Evolutionary conservation across 179 eudicot genomes (phyloP).

Genomic region (Camellia oleifera): DNA sequence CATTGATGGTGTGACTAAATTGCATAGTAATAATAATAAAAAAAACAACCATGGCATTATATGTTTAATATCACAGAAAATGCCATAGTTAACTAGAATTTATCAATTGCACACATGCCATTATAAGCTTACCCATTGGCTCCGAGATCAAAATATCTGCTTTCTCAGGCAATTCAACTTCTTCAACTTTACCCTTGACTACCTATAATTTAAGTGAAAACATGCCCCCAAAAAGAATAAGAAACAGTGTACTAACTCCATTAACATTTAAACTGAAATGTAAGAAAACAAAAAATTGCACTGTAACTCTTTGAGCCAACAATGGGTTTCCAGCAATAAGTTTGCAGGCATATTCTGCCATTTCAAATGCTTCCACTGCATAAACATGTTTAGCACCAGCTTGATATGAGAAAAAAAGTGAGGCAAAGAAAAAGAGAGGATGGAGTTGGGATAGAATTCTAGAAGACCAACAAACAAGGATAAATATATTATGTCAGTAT

Average conservation of each 20-base stretch:
- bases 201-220: conserved; percentile 46
- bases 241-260: background rate
- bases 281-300: conserved; percentile 16
- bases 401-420: conserved; percentile 29
- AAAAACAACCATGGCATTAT: conserved; percentile 12
- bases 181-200: conserved; percentile 92
- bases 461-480: background rate
- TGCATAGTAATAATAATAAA: background rate
- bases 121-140: conserved; percentile 78
- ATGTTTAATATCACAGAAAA: background rate
- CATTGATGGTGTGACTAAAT: background rate
- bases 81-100: too few relatives aligned
- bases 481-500: background rate
- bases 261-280: background rate
- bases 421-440: background rate
- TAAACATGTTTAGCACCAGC: conserved; percentile 99
- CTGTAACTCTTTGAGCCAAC: conserved; percentile 80
- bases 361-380: conserved; percentile 99
- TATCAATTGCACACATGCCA: background rate
- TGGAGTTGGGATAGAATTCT: background rate
- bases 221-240: conserved; percentile 11
- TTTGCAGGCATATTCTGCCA: conserved; percentile 94
- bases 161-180: conserved; percentile 92
- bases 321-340: conserved; percentile 91
- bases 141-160: conserved; percentile 95